These are phyloP conservation scores for Collybia mongolica DNA, from an alignment of 768 basidiomycete genomes.

Conservation along the genomic window DNA sequence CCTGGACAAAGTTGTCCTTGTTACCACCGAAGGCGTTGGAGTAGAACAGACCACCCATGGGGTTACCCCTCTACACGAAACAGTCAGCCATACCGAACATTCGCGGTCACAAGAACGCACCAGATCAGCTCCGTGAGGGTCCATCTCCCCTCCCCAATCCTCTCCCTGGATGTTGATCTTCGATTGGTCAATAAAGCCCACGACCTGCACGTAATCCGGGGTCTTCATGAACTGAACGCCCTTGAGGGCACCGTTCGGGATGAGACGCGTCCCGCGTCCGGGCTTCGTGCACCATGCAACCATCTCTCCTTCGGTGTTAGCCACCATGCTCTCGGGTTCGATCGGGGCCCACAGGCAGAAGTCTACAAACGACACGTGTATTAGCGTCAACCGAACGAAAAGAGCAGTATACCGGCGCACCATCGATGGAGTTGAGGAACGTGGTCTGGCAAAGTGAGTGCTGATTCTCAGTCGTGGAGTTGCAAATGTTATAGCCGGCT, in stretches of 20 bases:
- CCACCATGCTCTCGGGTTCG: constrained; percentile 44
- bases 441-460: constrained; percentile 64
- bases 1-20: constrained; percentile 48
- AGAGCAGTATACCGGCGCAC: constrained; percentile 24
- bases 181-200: constrained; percentile 58
- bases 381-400: background rate
- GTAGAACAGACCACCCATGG: constrained; percentile 70
- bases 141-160: constrained; percentile 71
- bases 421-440: constrained; percentile 52
- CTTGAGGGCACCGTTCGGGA: constrained; percentile 53
- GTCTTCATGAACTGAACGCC: constrained; percentile 59
- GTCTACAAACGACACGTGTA: constrained; percentile 29
- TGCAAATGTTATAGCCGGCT: constrained; percentile 65
- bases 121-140: constrained; percentile 59
- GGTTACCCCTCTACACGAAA: constrained; percentile 66
- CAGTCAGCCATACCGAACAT: too few relatives aligned
- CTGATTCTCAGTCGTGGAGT: constrained; percentile 62
- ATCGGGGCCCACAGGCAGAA: constrained; percentile 60
- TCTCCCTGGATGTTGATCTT: constrained; percentile 41
- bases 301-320: constrained; percentile 57
- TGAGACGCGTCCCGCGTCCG: constrained; percentile 61
- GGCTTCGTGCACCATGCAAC: constrained; percentile 70
- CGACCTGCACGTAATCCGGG: constrained; percentile 51
- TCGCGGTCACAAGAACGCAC: background rate
- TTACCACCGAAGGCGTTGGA: constrained; percentile 50